These are phyloP conservation scores for Aspergillus eucalypticola DNA, from an alignment of 2,329 filamentous ascomycete genomes.

Conservation along the genomic window DNA sequence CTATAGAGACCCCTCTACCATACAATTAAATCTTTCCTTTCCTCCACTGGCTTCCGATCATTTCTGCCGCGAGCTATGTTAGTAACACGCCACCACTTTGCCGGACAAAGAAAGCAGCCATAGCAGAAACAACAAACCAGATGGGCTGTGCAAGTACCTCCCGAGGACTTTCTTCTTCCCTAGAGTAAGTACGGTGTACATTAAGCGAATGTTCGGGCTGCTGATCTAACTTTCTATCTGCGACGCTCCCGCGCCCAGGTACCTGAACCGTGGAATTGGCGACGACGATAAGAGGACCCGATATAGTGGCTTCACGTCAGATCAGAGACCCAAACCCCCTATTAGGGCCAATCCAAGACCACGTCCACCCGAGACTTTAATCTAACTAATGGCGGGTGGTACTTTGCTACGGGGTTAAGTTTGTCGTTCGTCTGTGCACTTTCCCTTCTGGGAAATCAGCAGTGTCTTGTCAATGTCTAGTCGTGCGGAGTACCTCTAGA, in stretches of 20 bases:
- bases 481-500: not conserved
- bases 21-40: not conserved
- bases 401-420: not conserved
- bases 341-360: not conserved
- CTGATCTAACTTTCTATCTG: not conserved
- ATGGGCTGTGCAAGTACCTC: not conserved
- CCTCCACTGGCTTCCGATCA: not conserved
- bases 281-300: conserved; percentile 3
- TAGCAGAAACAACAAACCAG: not conserved
- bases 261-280: conserved; percentile 4
- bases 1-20: not conserved
- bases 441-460: not conserved
- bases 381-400: not conserved
- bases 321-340: not conserved
- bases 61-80: not conserved
- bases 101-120: conserved; percentile 5
- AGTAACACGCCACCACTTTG: not conserved
- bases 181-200: not conserved
- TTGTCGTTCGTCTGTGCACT: conserved; percentile 3
- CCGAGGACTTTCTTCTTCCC: not conserved
- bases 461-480: not conserved
- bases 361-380: not conserved
- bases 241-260: not conserved
- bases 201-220: not conserved
- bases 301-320: conserved; percentile 2